Evolutionary conservation across 768 basidiomycete genomes (phyloP).

Genomic region (Leccinum boreale): DNA sequence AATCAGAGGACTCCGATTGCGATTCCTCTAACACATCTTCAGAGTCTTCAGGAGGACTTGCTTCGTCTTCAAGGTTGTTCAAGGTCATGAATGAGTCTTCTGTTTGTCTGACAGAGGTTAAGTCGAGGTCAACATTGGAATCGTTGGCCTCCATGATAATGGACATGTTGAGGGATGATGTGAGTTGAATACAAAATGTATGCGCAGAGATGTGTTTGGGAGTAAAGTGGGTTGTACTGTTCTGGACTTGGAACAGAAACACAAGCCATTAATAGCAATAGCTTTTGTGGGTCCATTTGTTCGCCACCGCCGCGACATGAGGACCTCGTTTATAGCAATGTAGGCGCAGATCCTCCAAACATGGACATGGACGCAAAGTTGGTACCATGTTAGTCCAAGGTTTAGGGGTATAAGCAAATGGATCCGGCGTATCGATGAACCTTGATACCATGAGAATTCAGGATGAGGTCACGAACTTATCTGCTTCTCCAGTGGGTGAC

Average conservation of each 20-base stretch:
- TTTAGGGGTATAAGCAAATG: background rate
- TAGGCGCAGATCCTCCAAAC: slow-evolving; percentile 13
- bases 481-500: background rate
- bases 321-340: background rate
- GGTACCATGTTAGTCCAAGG: slow-evolving; percentile 9
- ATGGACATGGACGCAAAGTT: slow-evolving; percentile 22
- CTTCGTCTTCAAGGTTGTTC: slow-evolving; percentile 1
- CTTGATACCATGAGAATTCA: slow-evolving; percentile 16
- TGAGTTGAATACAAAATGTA: background rate
- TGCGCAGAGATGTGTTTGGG: background rate
- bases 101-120: background rate
- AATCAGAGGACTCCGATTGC: slow-evolving; percentile 17
- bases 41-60: background rate
- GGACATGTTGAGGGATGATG: slow-evolving; percentile 9
- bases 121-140: slow-evolving; percentile 6
- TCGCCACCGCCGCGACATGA: slow-evolving; percentile 4
- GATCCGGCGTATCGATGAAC: slow-evolving; percentile 10
- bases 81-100: slow-evolving; percentile 14
- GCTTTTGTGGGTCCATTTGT: slow-evolving; percentile 1
- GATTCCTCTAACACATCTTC: slow-evolving; percentile 4
- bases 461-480: background rate
- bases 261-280: slow-evolving; percentile 7
- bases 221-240: background rate
- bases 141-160: slow-evolving; percentile 13
- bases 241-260: background rate